These are phyloP conservation scores for Hysterangium stoloniferum DNA, from an alignment of 768 basidiomycete genomes.

Conservation along the genomic window DNA sequence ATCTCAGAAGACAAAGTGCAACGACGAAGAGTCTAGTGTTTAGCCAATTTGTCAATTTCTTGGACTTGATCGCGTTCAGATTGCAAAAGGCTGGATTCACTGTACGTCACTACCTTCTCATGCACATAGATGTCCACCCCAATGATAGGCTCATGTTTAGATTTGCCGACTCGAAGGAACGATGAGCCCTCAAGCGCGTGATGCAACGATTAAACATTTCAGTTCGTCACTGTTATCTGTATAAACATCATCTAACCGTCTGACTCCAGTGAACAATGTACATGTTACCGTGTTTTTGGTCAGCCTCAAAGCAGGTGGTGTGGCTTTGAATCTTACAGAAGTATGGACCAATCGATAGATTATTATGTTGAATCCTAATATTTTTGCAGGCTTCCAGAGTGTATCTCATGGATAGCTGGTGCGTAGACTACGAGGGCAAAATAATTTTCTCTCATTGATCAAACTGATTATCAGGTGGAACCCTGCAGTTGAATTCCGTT, in stretches of 20 bases:
- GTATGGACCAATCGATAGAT: constrained; percentile 8
- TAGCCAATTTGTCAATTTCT: constrained; percentile 89
- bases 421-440: not conserved
- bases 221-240: constrained; percentile 42
- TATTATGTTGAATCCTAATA: constrained; percentile 5
- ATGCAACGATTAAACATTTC: constrained; percentile 91
- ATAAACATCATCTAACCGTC: constrained; percentile 8
- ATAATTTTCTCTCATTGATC: not conserved
- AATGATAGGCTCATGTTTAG: constrained; percentile 36
- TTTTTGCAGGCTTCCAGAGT: constrained; percentile 64
- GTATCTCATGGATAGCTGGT: constrained; percentile 94
- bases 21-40: constrained; percentile 97
- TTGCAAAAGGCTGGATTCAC: constrained; percentile 88
- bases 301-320: constrained; percentile 92
- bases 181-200: constrained; percentile 94
- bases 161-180: constrained; percentile 92
- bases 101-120: constrained; percentile 35
- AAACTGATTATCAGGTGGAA: constrained; percentile 52
- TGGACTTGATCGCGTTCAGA: constrained; percentile 89
- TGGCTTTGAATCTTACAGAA: constrained; percentile 83
- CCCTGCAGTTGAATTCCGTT: constrained; percentile 60
- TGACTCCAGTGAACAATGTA: constrained; percentile 72
- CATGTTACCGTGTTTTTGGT: constrained; percentile 97
- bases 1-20: constrained; percentile 72
- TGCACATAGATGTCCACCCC: not conserved